Evolutionary conservation across 805 yeast genomes (phyloP).

Genomic region (Metschnikowia gelsemii): DNA sequence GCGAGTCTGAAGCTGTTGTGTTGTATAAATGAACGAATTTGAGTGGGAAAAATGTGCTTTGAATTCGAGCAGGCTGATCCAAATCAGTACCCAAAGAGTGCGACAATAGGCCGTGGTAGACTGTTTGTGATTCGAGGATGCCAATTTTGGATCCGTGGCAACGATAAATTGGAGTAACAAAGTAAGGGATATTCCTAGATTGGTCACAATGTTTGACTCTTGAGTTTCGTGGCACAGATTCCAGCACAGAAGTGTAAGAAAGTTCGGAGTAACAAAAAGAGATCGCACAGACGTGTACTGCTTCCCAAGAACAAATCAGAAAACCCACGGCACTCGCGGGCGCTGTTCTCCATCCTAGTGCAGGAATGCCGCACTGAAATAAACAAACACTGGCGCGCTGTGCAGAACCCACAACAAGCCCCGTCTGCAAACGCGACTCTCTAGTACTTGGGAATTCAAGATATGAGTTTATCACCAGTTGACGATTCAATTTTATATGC

Average conservation of each 20-base stretch:
- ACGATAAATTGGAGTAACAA: neutral
- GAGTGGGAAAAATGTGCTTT: constrained; percentile 7
- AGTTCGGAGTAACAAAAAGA: constrained; percentile 1
- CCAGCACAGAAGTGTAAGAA: neutral
- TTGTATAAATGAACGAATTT: constrained; percentile 4
- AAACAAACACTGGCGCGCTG: constrained; percentile 12
- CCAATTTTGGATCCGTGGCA: neutral
- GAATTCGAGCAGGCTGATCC: constrained; percentile 7
- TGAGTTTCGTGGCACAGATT: neutral
- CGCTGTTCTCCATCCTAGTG: neutral
- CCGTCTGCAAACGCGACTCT: neutral
- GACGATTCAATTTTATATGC: too few relatives aligned
- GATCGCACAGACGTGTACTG: constrained; percentile 11
- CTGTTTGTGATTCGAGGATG: neutral
- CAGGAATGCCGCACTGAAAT: constrained; percentile 1
- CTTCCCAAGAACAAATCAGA: constrained; percentile 1
- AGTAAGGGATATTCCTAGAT: neutral
- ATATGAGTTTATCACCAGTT: too few relatives aligned
- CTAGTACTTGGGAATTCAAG: too few relatives aligned
- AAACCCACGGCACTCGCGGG: constrained; percentile 1
- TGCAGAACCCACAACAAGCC: constrained; percentile 4
- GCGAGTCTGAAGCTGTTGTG: neutral
- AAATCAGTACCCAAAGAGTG: constrained; percentile 4
- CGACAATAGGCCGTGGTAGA: constrained; percentile 4
- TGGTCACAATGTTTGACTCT: neutral